Percentiles rank a stretch among this genome's conserved stretches.
phyloP scores from a whole-genome alignment of 495 filamentous ascomycete species.

The Annulohypoxylon bovei region DNA sequence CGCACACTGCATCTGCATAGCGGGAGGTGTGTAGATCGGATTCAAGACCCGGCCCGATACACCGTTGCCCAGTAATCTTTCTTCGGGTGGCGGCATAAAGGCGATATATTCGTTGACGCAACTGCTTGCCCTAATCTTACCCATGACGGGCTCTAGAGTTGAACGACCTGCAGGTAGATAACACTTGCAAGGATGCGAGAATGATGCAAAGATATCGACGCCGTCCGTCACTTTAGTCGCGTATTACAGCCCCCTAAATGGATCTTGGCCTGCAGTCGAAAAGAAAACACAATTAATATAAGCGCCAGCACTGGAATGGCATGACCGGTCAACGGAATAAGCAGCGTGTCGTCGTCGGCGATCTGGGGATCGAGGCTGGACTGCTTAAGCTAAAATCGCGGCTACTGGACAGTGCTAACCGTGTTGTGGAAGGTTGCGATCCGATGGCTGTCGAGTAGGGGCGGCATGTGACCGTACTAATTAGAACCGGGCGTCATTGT shows the following conservation, averaged over 20 bases:
- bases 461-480: slow-evolving; percentile 32
- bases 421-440: slow-evolving; percentile 36
- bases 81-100: slow-evolving; percentile 29
- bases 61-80: slow-evolving; percentile 21
- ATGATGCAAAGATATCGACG: slow-evolving; percentile 30
- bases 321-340: slow-evolving; percentile 24
- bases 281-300: slow-evolving; percentile 24
- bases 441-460: slow-evolving; percentile 33
- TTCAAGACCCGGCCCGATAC: slow-evolving; percentile 34
- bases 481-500: slow-evolving; percentile 15
- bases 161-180: slow-evolving; percentile 35
- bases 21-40: slow-evolving; percentile 37
- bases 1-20: slow-evolving; percentile 36
- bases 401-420: slow-evolving; percentile 25
- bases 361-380: slow-evolving; percentile 22
- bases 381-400: slow-evolving; percentile 22
- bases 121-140: slow-evolving; percentile 10
- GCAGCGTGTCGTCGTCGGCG: slow-evolving; percentile 23
- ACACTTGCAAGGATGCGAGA: slow-evolving; percentile 23
- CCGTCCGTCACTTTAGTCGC: slow-evolving; percentile 13
- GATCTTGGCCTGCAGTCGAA: slow-evolving; percentile 31
- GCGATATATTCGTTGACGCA: slow-evolving; percentile 24
- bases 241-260: slow-evolving; percentile 24
- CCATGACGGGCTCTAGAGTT: slow-evolving; percentile 14
- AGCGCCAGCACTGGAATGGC: neutral